A percentile compares a stretch with the other conserved stretches of the same genome.
Conservation (phyloP, 495 filamentous ascomycete genomes). For the Penicillium paxilli region DNA sequence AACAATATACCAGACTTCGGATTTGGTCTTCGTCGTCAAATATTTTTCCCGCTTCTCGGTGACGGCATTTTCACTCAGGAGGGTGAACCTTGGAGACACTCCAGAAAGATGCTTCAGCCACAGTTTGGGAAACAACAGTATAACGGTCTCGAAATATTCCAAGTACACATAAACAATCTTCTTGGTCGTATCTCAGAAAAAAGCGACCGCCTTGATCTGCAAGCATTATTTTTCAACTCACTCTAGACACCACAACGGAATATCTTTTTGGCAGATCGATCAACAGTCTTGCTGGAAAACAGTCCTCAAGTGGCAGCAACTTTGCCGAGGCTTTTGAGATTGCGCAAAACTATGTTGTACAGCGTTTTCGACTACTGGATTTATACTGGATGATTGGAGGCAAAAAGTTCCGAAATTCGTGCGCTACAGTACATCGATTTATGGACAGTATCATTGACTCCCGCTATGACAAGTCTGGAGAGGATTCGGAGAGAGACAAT, state of each 20-base stretch:
- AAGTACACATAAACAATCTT: not conserved
- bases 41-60: constrained; percentile 16
- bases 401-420: constrained; percentile 40
- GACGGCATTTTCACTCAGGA: constrained; percentile 59
- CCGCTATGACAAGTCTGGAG: not conserved
- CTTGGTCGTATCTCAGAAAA: not conserved
- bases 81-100: constrained; percentile 51
- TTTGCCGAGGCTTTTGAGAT: constrained; percentile 42
- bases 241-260: constrained; percentile 47
- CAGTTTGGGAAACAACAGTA: constrained; percentile 2
- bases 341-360: constrained; percentile 44
- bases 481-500: not conserved
- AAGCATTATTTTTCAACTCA: constrained; percentile 51
- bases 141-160: not conserved
- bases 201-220: constrained; percentile 37
- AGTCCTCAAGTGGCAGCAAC: not conserved
- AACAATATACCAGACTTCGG: constrained; percentile 2
- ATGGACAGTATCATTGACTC: constrained; percentile 27
- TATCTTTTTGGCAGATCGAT: constrained; percentile 52
- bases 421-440: constrained; percentile 43
- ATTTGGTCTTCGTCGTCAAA: constrained; percentile 1
- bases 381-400: constrained; percentile 50
- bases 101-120: constrained; percentile 47
- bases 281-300: constrained; percentile 18
- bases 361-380: constrained; percentile 39